phyloP scores from a whole-genome alignment of 495 filamentous ascomycete species.

The Neurospora sp. region DNA sequence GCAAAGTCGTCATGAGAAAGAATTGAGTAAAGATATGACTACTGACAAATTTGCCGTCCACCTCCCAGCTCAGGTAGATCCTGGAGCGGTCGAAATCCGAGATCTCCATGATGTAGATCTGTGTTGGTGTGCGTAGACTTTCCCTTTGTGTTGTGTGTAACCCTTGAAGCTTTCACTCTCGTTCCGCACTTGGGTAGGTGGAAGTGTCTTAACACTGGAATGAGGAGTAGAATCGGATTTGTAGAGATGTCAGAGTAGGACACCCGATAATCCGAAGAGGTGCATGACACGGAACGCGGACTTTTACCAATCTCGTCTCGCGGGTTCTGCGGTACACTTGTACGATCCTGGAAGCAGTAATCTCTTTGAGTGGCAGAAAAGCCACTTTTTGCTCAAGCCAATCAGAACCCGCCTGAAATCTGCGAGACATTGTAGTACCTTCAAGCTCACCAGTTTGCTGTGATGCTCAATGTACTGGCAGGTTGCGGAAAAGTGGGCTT shows the following conservation, averaged over 20 bases:
- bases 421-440: too few relatives aligned
- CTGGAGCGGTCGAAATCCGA: background rate
- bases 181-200: background rate
- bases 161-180: background rate
- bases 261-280: background rate
- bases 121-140: background rate
- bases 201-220: background rate
- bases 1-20: too few relatives aligned
- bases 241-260: background rate
- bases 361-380: too few relatives aligned
- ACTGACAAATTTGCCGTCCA: conserved; percentile 10
- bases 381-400: too few relatives aligned
- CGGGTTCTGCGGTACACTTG: background rate
- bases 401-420: too few relatives aligned
- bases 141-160: background rate
- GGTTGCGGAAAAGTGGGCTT: too few relatives aligned
- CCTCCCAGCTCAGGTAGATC: conserved; percentile 8
- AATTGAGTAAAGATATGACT: background rate
- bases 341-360: background rate
- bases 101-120: background rate
- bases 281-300: background rate
- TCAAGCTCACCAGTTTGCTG: too few relatives aligned
- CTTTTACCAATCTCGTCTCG: background rate
- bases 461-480: too few relatives aligned
- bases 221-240: background rate